phyloP scores from a whole-genome alignment of 805 yeast genomes.

The Barnettozyma pratensis region DNA sequence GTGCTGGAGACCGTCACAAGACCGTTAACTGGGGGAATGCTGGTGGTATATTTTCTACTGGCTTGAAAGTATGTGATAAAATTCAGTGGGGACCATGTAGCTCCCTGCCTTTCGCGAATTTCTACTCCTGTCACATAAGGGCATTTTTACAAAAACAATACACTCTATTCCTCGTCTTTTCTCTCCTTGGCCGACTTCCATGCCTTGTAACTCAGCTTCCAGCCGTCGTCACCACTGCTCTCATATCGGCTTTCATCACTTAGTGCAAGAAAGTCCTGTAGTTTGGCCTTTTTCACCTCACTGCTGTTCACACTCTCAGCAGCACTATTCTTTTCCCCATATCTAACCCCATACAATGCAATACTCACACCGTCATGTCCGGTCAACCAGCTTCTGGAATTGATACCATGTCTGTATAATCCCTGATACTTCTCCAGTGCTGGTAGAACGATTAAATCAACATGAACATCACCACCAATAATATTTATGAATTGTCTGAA shows the following conservation, averaged over 20 bases:
- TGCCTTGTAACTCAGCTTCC: slow-evolving; percentile 21
- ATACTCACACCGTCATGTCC: slow-evolving; percentile 78
- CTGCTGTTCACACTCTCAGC: slow-evolving; percentile 16
- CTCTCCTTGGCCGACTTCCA: slow-evolving; percentile 17
- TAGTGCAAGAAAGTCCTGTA: slow-evolving; percentile 16
- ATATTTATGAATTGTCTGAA: slow-evolving; percentile 23
- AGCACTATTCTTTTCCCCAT: slow-evolving; percentile 26
- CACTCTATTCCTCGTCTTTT: slow-evolving; percentile 5
- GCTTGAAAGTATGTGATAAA: no score
- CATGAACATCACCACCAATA: slow-evolving; percentile 30
- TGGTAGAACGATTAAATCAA: slow-evolving; percentile 54
- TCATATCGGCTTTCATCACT: slow-evolving; percentile 2
- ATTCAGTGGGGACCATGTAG: no score
- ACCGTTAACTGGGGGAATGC: no score
- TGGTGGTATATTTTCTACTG: no score
- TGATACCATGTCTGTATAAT: slow-evolving; percentile 58
- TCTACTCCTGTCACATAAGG: no score
- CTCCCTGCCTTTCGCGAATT: background rate
- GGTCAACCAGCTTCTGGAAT: slow-evolving; percentile 68
- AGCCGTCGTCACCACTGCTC: slow-evolving; percentile 6
- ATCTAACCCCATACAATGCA: slow-evolving; percentile 43
- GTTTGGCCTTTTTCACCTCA: slow-evolving; percentile 19
- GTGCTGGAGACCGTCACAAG: no score
- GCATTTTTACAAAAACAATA: no score
- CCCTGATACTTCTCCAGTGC: slow-evolving; percentile 61